Conservation (phyloP, 129 eudicot genomes). For the Helianthus annuus region DNA sequence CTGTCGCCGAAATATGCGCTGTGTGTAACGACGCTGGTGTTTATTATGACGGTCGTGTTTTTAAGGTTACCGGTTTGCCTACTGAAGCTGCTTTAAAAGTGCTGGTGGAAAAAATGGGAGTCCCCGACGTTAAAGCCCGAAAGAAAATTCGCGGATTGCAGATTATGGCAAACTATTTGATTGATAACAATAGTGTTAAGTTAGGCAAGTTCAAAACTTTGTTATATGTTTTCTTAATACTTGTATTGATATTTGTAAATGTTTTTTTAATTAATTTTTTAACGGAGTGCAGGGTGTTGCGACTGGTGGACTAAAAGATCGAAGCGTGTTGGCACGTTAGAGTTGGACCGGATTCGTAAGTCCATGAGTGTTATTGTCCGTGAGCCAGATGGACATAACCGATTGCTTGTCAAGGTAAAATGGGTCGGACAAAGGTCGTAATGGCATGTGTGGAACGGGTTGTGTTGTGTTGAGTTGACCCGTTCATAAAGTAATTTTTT, state of each 20-base stretch:
- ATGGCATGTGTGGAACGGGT: not conserved
- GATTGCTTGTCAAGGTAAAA: constrained; percentile 82
- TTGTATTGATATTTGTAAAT: not conserved
- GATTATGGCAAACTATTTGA: constrained; percentile 50
- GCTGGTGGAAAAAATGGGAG: constrained; percentile 87
- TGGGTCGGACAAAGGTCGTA: not conserved
- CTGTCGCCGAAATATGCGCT: constrained; percentile 74
- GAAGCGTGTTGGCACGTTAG: constrained; percentile 75
- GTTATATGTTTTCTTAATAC: not conserved
- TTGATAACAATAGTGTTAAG: constrained; percentile 45
- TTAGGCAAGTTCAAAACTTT: constrained; percentile 39
- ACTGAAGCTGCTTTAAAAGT: constrained; percentile 94
- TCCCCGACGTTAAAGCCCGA: constrained; percentile 55
- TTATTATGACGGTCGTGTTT: constrained; percentile 51
- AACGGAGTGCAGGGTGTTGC: constrained; percentile 50
- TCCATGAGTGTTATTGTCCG: constrained; percentile 81
- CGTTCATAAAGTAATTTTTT: too few species aligned
- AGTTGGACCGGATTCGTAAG: constrained; percentile 85
- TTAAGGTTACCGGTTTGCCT: constrained; percentile 70
- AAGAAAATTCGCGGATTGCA: constrained; percentile 50
- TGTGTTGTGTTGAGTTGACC: not conserved
- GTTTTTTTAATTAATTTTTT: not conserved
- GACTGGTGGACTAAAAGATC: constrained; percentile 77
- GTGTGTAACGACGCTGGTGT: constrained; percentile 87
- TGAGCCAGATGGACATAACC: constrained; percentile 61